Base-by-base conservation (phyloP, 2,329 filamentous ascomycete genomes). In the Pestalotiopsis sp. region DNA sequence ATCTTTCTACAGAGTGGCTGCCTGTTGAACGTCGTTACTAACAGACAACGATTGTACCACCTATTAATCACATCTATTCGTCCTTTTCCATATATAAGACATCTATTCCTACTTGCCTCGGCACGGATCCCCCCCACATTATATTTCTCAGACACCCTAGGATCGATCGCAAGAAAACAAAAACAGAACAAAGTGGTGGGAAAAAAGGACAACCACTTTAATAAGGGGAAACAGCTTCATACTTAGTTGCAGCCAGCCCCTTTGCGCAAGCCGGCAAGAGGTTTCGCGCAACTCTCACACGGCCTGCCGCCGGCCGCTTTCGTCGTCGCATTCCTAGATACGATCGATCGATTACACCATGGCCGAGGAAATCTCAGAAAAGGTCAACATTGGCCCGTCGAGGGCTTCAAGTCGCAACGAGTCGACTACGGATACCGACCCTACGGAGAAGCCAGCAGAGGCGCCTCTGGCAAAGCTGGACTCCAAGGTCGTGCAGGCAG, bases 381-480 rank as follows among this genome's bases (percentile, higher is more conserved):
- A 77, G 74, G 63, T 69, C 60, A 70, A 70, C 66, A 71, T 75
- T 7, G 70, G 70, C 57, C 70, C 71, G 11, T 76, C 76, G 36
- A 76, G 73, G 5, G 73, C 76, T 4, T 82, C 81, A 2, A 82
- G 77, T 66, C 78, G 77, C 63, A 77, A 75, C 71, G 78, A 76
- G 62, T 83, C 82, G 38, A 78, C 74, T 7, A 38, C 59, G 13
- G 74, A 77, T 12, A 72, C 66, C 70, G 73, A 68, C 20, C 68
- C 60, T 3, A 64, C 58, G 38, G 72, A 71, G 45, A 62, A 41
- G 36, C 63, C 62, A 4, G 56, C 61, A 12, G 66, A 70, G 70
- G 49, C 25, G 38, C 67, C 31, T 66, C 72, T 85, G 49, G 75
- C 79, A 68, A 84, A 84, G 76, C 79, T 79, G 69, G 84, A 86